Conservation (phyloP, 345 rosid genomes). For the Salix suchowensis region DNA sequence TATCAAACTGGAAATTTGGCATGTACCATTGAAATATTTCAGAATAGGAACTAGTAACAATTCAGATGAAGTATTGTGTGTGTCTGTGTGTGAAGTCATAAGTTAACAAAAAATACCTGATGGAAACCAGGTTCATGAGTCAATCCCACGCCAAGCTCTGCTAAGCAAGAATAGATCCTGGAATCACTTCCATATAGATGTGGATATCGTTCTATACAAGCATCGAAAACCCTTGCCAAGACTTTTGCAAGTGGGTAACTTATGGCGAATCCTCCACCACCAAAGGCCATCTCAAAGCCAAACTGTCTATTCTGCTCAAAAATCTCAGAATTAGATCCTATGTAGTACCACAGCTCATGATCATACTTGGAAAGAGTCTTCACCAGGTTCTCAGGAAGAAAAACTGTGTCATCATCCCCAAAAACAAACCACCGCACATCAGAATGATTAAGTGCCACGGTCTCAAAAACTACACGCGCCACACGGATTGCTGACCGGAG, state of each 20-base stretch:
- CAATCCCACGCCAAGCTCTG: constrained; percentile 74
- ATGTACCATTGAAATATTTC: neutral
- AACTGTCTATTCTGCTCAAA: constrained; percentile 52
- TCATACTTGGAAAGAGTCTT: constrained; percentile 78
- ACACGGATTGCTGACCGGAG: constrained; percentile 65
- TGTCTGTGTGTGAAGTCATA: no score
- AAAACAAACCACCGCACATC: constrained; percentile 76
- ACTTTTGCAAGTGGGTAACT: constrained; percentile 71
- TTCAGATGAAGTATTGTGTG: neutral
- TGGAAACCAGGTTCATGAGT: constrained; percentile 86
- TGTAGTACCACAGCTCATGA: constrained; percentile 64
- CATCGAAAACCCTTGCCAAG: constrained; percentile 61
- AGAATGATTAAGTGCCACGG: constrained; percentile 47
- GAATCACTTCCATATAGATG: constrained; percentile 84
- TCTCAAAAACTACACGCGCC: constrained; percentile 62
- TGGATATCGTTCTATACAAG: constrained; percentile 74
- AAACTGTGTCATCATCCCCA: constrained; percentile 79
- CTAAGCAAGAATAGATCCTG: constrained; percentile 60
- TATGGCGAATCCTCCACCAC: constrained; percentile 80
- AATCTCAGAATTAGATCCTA: constrained; percentile 72
- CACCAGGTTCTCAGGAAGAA: constrained; percentile 60
- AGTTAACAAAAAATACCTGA: constrained; percentile 45
- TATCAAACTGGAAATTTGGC: constrained; percentile 48
- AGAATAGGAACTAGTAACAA: neutral
- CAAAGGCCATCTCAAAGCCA: constrained; percentile 63